Evolutionary conservation across 495 filamentous ascomycete species (phyloP).

Genomic region (Lentithecium fluviatile): DNA sequence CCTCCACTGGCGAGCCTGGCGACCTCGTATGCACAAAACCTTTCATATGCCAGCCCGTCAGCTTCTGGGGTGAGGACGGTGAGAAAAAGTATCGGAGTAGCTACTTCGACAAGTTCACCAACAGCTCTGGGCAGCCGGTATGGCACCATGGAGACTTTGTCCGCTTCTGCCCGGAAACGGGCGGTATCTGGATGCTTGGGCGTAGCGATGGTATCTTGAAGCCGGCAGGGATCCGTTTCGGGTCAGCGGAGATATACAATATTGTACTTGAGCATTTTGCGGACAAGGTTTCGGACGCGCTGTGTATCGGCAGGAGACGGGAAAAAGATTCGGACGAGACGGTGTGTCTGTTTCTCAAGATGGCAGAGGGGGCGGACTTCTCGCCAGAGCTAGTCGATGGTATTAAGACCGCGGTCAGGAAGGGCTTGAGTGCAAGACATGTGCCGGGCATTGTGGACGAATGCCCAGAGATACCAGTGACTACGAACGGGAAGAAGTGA

Average conservation of each 20-base stretch:
- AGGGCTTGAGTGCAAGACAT: constrained; percentile 79
- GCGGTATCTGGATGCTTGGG: constrained; percentile 80
- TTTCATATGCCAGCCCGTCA: constrained; percentile 87
- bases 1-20: constrained; percentile 67
- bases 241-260: constrained; percentile 87
- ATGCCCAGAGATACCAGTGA: constrained; percentile 79
- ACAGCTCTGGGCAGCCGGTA: constrained; percentile 41
- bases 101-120: constrained; percentile 82
- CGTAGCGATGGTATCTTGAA: constrained; percentile 78
- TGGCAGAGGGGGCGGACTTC: constrained; percentile 57
- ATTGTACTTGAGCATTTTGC: constrained; percentile 78
- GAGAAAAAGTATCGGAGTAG: constrained; percentile 69
- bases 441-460: constrained; percentile 79
- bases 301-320: constrained; percentile 77
- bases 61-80: constrained; percentile 78
- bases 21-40: constrained; percentile 85
- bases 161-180: constrained; percentile 67
- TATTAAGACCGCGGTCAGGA: constrained; percentile 64
- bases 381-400: constrained; percentile 52
- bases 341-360: constrained; percentile 81
- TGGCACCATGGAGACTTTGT: constrained; percentile 98
- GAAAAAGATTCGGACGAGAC: constrained; percentile 76
- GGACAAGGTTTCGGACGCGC: constrained; percentile 72
- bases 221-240: constrained; percentile 74
- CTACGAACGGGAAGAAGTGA: constrained; percentile 86